A percentile compares a stretch with the other conserved stretches of the same genome.
phyloP scores from a whole-genome alignment of 1,139 yeast species.

The Saccharomyces hybrid region DNA sequence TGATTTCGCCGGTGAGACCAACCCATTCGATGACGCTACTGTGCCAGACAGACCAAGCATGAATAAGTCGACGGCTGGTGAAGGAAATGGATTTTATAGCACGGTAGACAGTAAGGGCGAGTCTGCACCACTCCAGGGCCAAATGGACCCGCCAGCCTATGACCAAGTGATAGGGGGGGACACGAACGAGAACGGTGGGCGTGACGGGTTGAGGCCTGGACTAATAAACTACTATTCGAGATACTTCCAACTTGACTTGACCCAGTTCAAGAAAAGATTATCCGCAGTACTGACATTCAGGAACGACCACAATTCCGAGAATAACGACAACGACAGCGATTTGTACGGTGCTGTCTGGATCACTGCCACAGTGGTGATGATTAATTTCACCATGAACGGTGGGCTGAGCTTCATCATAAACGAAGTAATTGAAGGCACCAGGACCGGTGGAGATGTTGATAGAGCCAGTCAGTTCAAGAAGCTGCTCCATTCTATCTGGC shows the following conservation, averaged over 20 bases:
- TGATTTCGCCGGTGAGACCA: constrained; percentile 15
- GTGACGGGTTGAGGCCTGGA: constrained; percentile 17
- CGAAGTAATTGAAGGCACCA: constrained; percentile 17
- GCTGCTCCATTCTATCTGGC: constrained; percentile 22
- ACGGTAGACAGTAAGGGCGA: not conserved
- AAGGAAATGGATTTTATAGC: not conserved
- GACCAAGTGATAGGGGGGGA: not conserved
- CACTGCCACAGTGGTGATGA: constrained; percentile 21
- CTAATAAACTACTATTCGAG: constrained; percentile 25
- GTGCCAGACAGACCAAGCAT: constrained; percentile 1
- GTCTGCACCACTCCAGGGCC: not conserved
- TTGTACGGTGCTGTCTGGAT: constrained; percentile 30
- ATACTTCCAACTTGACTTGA: constrained; percentile 21
- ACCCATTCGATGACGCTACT: constrained; percentile 15
- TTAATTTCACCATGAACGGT: constrained; percentile 19
- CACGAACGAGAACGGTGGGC: constrained; percentile 2
- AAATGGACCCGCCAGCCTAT: not conserved
- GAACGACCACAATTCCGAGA: not conserved
- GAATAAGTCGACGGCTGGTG: constrained; percentile 1
- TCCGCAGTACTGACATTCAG: constrained; percentile 11
- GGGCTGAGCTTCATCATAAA: constrained; percentile 15
- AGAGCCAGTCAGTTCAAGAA: constrained; percentile 12
- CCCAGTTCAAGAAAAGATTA: constrained; percentile 15
- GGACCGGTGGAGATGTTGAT: constrained; percentile 4
- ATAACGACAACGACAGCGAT: constrained; percentile 15